Percentiles rank a stretch among this genome's conserved stretches.
Evolutionary conservation across 176 grass and related monocot species (phyloP).

Genomic region (Zoysia pacifica): DNA sequence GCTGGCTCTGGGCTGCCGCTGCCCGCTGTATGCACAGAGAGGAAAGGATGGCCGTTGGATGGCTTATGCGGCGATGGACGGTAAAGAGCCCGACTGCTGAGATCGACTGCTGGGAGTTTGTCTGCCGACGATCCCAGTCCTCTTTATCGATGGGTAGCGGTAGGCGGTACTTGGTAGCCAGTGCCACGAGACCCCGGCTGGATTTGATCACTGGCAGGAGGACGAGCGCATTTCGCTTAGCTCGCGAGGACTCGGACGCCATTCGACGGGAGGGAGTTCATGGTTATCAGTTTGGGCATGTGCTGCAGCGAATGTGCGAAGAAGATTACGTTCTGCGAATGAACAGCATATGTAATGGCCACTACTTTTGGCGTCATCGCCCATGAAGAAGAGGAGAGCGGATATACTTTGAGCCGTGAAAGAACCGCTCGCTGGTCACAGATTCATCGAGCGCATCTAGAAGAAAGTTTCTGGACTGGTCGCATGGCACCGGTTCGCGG

Average conservation of each 20-base stretch:
- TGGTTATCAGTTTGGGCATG: constrained; percentile 31
- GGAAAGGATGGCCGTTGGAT: too few relatives aligned
- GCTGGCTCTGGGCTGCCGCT: too few relatives aligned
- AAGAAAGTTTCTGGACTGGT: constrained; percentile 28
- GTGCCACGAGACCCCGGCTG: constrained; percentile 26
- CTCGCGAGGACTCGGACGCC: background rate
- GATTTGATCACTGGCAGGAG: background rate
- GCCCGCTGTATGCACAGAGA: too few relatives aligned
- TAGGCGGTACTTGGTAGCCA: background rate
- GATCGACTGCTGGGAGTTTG: too few relatives aligned
- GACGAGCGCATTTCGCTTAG: background rate
- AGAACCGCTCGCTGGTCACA: background rate
- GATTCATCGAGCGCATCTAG: constrained; percentile 10
- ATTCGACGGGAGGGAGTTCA: background rate
- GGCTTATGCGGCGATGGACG: too few relatives aligned
- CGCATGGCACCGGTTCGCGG: background rate
- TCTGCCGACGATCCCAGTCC: too few relatives aligned
- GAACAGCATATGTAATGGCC: background rate
- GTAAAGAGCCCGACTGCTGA: too few relatives aligned
- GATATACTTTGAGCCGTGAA: background rate
- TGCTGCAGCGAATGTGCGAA: too few relatives aligned
- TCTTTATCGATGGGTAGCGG: background rate
- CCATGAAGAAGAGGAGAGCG: background rate
- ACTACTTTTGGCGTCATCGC: constrained; percentile 14
- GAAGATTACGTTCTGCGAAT: background rate